Percentiles rank a stretch among this genome's conserved stretches.
phyloP scores from a whole-genome alignment of 345 rosid genomes.

The Acer negundo region DNA sequence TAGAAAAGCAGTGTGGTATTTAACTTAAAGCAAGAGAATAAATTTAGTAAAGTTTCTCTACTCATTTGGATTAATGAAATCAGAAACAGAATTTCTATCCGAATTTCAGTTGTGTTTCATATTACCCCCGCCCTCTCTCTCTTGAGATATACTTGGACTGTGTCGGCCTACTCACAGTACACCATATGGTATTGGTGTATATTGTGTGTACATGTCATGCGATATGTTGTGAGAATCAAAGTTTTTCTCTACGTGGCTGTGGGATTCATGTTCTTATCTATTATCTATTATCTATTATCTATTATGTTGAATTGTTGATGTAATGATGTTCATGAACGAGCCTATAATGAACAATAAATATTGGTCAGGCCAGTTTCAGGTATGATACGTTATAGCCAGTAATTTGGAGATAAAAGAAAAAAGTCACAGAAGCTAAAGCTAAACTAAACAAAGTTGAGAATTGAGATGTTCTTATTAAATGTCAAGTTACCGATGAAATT shows the following conservation, averaged over 20 bases:
- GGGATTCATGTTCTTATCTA: background rate
- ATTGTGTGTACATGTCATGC: background rate
- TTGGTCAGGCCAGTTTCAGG: background rate
- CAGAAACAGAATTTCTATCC: background rate
- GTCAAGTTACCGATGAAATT: background rate
- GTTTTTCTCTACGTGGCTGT: background rate
- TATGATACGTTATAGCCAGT: background rate
- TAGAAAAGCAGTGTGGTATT: background rate
- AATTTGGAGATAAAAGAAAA: background rate
- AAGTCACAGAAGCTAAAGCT: background rate
- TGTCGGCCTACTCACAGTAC: background rate
- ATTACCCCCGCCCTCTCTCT: background rate
- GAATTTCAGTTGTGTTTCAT: background rate
- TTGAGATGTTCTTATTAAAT: background rate
- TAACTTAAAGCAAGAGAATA: background rate
- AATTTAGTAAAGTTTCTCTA: background rate
- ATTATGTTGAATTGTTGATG: no score
- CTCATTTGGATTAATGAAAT: constrained; percentile 17
- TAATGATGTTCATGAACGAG: background rate
- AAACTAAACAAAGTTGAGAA: background rate
- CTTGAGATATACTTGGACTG: background rate
- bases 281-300: no score
- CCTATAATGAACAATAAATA: background rate
- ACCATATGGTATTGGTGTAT: background rate
- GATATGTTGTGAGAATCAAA: background rate